Percentiles rank a stretch among this genome's conserved stretches.
Evolutionary conservation across 208 protist genomes (phyloP).

Genomic region (Acanthamoeba royreba): DNA sequence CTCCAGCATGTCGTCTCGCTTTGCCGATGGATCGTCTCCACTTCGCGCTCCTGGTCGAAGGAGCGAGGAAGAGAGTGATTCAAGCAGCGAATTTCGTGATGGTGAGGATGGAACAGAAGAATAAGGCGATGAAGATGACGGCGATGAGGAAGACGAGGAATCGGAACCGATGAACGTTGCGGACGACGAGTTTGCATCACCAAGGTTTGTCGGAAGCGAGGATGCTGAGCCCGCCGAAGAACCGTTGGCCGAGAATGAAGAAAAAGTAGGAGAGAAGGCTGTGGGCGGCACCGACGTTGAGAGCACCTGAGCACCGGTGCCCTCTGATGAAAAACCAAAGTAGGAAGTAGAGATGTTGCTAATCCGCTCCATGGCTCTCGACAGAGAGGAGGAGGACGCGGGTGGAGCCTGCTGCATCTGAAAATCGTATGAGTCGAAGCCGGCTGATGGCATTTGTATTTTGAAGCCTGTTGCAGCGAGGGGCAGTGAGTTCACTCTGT

Average conservation of each 20-base stretch:
- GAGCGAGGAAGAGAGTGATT: neutral
- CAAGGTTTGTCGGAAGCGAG: neutral
- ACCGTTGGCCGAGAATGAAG: neutral
- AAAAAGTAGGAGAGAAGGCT: neutral
- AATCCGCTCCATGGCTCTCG: neutral
- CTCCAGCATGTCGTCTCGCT: slow-evolving; percentile 14
- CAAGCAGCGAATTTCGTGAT: neutral
- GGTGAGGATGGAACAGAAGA: neutral
- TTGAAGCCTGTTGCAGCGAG: neutral
- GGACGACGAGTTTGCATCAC: neutral
- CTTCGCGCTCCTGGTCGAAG: neutral
- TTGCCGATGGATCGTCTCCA: neutral
- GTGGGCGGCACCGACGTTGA: neutral
- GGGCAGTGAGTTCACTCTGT: no score
- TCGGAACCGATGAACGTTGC: neutral
- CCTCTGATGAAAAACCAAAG: neutral
- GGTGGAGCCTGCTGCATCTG: no score
- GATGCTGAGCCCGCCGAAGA: neutral
- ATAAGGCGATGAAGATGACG: neutral
- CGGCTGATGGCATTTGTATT: neutral
- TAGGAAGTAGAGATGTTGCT: slow-evolving; percentile 15
- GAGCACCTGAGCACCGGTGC: neutral
- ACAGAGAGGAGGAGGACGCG: no score
- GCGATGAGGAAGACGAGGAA: neutral
- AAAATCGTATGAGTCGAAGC: neutral